Evolutionary conservation across 2,329 filamentous ascomycete species (phyloP).

Genomic region (Huntiella decipiens): DNA sequence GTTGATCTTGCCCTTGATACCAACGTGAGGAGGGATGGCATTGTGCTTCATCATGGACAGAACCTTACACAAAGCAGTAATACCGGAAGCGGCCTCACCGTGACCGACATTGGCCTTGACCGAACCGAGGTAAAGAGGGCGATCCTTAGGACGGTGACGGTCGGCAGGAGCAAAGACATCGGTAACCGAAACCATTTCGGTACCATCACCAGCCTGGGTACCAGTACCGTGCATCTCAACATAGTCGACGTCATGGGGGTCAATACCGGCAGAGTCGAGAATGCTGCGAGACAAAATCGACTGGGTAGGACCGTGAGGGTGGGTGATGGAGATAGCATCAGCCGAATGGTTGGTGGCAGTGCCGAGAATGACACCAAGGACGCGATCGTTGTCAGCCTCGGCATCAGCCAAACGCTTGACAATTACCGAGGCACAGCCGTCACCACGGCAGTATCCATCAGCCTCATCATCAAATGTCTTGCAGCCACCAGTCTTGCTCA

Average conservation of each 20-base stretch:
- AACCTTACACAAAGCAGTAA: slow-evolving; percentile 44
- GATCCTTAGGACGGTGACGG: slow-evolving; percentile 25
- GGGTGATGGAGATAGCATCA: slow-evolving; percentile 65
- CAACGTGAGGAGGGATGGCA: slow-evolving; percentile 44
- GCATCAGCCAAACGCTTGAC: slow-evolving; percentile 69
- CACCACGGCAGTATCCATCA: slow-evolving; percentile 67
- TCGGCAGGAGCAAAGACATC: slow-evolving; percentile 29
- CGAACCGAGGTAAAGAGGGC: slow-evolving; percentile 42
- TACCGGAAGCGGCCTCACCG: slow-evolving; percentile 41
- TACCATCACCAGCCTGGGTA: slow-evolving; percentile 66
- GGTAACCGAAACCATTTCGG: slow-evolving; percentile 63
- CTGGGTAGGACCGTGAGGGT: slow-evolving; percentile 62
- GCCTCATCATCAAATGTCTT: slow-evolving; percentile 67
- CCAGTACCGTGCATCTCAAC: slow-evolving; percentile 85
- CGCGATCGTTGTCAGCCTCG: slow-evolving; percentile 55
- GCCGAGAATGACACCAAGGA: slow-evolving; percentile 56
- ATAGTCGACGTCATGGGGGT: slow-evolving; percentile 60
- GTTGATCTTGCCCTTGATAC: slow-evolving; percentile 47
- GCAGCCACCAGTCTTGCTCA: slow-evolving; percentile 58
- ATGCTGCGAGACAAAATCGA: slow-evolving; percentile 51
- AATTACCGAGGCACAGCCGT: slow-evolving; percentile 55
- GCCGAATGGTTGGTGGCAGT: slow-evolving; percentile 67
- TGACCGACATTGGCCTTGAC: slow-evolving; percentile 48
- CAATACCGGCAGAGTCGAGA: slow-evolving; percentile 52
- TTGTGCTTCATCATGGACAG: slow-evolving; percentile 45